Evolutionary conservation across 2,329 filamentous ascomycete genomes (phyloP).

Genomic region (Cercospora sojina): DNA sequence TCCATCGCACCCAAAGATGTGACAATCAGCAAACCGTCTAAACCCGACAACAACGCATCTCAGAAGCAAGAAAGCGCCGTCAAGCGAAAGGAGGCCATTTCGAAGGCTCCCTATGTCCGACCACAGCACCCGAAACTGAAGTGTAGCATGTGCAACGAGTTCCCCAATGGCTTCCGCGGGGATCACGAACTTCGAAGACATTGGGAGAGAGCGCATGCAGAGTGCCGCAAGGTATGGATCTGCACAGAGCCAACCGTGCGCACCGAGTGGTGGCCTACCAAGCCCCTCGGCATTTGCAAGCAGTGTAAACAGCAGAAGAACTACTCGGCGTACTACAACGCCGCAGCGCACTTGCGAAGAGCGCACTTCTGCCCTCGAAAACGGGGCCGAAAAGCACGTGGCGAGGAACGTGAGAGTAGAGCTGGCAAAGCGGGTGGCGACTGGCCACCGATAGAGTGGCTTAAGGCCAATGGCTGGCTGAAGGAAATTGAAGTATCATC

Average conservation of each 20-base stretch:
- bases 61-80: background rate
- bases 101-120: conserved; percentile 59
- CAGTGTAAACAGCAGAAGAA: conserved; percentile 72
- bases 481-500: conserved; percentile 51
- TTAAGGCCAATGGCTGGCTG: conserved; percentile 59
- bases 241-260: conserved; percentile 56
- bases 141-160: conserved; percentile 68
- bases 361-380: conserved; percentile 78
- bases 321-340: conserved; percentile 93
- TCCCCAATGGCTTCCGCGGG: conserved; percentile 77
- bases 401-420: conserved; percentile 54
- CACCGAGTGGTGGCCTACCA: conserved; percentile 44
- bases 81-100: conserved; percentile 36
- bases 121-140: conserved; percentile 70
- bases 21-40: conserved; percentile 8
- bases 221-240: conserved; percentile 60
- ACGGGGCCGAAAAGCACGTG: conserved; percentile 57
- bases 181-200: conserved; percentile 68
- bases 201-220: conserved; percentile 64
- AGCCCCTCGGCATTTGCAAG: conserved; percentile 78
- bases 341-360: conserved; percentile 82
- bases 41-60: background rate
- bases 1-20: conserved; percentile 31
- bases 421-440: conserved; percentile 63
- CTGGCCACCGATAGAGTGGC: conserved; percentile 58